Evolutionary conservation across 2,329 filamentous ascomycete genomes (phyloP), one percentile per base, ranked within the genome.

Genomic region (Cadophora gregata): DNA sequence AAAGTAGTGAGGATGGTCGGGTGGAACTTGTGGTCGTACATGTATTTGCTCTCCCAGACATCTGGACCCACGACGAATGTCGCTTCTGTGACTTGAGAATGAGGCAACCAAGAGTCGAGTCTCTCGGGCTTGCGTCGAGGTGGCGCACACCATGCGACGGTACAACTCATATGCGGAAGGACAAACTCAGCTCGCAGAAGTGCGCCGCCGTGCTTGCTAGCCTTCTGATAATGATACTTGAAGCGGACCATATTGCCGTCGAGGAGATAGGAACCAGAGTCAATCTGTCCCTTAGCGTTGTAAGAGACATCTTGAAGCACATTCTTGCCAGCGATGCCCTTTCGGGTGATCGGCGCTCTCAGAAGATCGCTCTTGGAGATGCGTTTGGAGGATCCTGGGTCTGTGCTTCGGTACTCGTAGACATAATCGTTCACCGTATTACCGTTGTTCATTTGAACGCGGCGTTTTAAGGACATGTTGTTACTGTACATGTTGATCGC

Each of bases 191-290:
- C 84, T 55, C 84, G 79, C 4, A 86, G 78, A 19, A 86, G 76
- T 65, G 85, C 84, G 70, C 85, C 84, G 16, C 81, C 81, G 64
- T 83, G 84, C 45, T 79, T 81, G 6, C 83, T 81, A 62, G 84
- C 81, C 69, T 85, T 84, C 45, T 84, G 81, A 72, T 86, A 86
- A 68, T 82, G 80, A 64, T 84, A 85, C 68, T 83, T 82, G 78
- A 85, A 86, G 10, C 81, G 80, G 7, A 85, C 78, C 14, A 85
- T 73, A 64, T 85, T 85, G 4, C 79, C 81, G 68, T 85, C 81
- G 62, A 80, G 81, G 67, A 85, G 79, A 73, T 84, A 85, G 1
- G 83, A 85, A 16, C 84, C 84, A 14, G 81, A 81, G 64, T 82
- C 80, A 58, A 85, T 79, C 56, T 82, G 81, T n/a, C 84, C 84